phyloP scores from a whole-genome alignment of 345 rosid species.

The Sisymbrium irio region DNA sequence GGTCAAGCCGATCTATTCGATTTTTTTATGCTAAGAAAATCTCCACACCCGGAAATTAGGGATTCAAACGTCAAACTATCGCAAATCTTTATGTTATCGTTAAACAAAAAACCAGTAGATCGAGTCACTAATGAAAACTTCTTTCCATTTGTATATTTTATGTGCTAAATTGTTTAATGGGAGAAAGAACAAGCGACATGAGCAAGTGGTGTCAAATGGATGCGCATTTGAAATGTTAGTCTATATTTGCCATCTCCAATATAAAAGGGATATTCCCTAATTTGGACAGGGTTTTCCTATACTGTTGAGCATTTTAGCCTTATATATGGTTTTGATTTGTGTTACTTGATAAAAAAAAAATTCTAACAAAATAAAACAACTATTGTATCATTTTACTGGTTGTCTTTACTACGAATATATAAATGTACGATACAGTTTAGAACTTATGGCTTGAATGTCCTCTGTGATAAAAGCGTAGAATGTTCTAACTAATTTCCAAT shows the following conservation, averaged over 20 bases:
- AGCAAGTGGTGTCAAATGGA: constrained; percentile 36
- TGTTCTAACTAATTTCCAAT: background rate
- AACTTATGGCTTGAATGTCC: background rate
- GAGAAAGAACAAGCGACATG: constrained; percentile 21
- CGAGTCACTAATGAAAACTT: background rate
- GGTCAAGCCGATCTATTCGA: background rate
- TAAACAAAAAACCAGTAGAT: background rate
- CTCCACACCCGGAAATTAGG: constrained; percentile 6
- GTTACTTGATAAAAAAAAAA: constrained; percentile 3
- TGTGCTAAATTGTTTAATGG: constrained; percentile 8
- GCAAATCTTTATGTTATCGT: constrained; percentile 13
- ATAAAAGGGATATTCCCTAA: constrained; percentile 8
- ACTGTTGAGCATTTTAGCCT: background rate
- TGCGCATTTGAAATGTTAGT: constrained; percentile 28
- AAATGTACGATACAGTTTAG: background rate
- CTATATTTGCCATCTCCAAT: constrained; percentile 28
- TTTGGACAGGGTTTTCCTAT: background rate
- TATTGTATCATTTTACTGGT: background rate
- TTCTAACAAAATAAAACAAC: background rate
- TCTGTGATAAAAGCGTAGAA: background rate
- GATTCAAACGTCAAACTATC: constrained; percentile 25
- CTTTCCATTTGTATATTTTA: background rate
- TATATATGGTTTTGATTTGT: background rate
- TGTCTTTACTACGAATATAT: background rate
- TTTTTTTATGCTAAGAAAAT: background rate